These are phyloP conservation scores for Umbelopsis sp. DNA, from an alignment of 371 early-diverging fungal species.

Conservation along the genomic window DNA sequence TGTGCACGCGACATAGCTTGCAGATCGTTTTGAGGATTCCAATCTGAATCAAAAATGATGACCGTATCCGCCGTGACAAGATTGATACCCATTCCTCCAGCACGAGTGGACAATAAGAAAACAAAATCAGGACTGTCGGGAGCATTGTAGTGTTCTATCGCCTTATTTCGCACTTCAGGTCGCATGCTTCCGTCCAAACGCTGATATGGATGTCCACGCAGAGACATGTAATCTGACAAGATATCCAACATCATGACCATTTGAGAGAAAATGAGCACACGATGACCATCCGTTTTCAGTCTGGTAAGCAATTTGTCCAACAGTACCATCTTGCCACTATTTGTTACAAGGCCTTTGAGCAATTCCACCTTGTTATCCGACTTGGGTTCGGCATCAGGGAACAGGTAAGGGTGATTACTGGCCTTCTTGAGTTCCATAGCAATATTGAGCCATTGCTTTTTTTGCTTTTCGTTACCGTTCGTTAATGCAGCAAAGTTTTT, in stretches of 20 bases:
- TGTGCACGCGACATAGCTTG: conserved; percentile 94
- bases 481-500: conserved; percentile 26
- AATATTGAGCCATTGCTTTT: conserved; percentile 40
- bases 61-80: conserved; percentile 93
- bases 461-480: conserved; percentile 28
- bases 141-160: conserved; percentile 84
- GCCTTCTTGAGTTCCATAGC: conserved; percentile 76
- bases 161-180: conserved; percentile 67
- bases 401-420: conserved; percentile 78
- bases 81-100: conserved; percentile 96
- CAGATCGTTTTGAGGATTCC: conserved; percentile 92
- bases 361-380: conserved; percentile 30
- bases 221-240: conserved; percentile 71
- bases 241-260: conserved; percentile 69
- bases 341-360: conserved; percentile 62
- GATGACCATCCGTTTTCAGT: conserved; percentile 59
- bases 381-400: conserved; percentile 54
- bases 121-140: conserved; percentile 75
- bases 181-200: conserved; percentile 85
- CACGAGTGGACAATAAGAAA: conserved; percentile 85
- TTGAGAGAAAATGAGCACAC: conserved; percentile 77
- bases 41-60: conserved; percentile 94
- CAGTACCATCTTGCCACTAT: conserved; percentile 71
- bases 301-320: conserved; percentile 71
- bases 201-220: conserved; percentile 57